phyloP scores from a whole-genome alignment of 2,329 filamentous ascomycete species.

The Leptographium lundbergii region DNA sequence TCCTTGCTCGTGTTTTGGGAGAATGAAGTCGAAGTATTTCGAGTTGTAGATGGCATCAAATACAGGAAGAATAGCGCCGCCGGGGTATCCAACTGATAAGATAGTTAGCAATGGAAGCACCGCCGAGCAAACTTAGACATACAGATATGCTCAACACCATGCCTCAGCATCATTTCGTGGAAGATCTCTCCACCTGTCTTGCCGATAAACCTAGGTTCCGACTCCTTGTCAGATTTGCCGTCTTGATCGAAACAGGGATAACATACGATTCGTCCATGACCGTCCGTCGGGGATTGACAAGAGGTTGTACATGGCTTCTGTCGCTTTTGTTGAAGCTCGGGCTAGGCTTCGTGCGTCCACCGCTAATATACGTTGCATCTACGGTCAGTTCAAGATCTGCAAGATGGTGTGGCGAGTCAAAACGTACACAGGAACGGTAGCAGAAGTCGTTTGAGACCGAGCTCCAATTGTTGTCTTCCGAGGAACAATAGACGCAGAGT shows the following conservation, averaged over 20 bases:
- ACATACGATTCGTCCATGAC: constrained; percentile 75
- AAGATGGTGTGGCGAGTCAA: neutral
- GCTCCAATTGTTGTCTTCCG: neutral
- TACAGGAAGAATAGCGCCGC: constrained; percentile 90
- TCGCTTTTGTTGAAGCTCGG: constrained; percentile 43
- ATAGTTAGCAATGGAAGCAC: neutral
- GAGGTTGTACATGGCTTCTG: constrained; percentile 54
- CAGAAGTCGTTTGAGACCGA: constrained; percentile 1
- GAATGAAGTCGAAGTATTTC: constrained; percentile 87
- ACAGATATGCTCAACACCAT: constrained; percentile 90
- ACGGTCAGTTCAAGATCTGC: neutral
- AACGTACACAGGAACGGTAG: neutral
- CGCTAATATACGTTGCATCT: constrained; percentile 23
- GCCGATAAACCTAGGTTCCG: constrained; percentile 62
- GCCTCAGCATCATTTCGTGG: constrained; percentile 97
- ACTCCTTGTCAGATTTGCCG: constrained; percentile 8
- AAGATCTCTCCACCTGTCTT: constrained; percentile 95
- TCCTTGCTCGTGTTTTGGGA: constrained; percentile 93
- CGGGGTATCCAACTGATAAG: constrained; percentile 66
- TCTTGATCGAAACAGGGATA: neutral
- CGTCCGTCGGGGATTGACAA: constrained; percentile 44
- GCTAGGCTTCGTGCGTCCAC: constrained; percentile 47
- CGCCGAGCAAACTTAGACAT: constrained; percentile 28
- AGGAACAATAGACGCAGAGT: neutral
- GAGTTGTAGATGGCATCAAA: constrained; percentile 99